Evolutionary conservation across 495 filamentous ascomycete genomes (phyloP).

Genomic region (Penicillium steckii): DNA sequence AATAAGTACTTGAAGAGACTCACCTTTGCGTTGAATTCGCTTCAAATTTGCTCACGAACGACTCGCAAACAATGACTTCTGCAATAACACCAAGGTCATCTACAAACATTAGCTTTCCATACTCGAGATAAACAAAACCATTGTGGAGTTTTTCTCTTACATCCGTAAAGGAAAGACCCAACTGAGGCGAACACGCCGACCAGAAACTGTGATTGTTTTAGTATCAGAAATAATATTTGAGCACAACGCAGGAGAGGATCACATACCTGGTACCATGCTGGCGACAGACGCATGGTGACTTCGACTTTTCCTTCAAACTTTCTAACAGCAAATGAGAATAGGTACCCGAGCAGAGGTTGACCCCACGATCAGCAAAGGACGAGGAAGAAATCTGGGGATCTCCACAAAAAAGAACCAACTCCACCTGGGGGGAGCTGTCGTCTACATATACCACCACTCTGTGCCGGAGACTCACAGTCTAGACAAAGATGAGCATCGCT

Average conservation of each 20-base stretch:
- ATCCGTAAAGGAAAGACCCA: slow-evolving; percentile 60
- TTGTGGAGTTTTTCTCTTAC: too few species aligned
- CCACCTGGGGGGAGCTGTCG: slow-evolving; percentile 1
- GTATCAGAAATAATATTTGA: slow-evolving; percentile 25
- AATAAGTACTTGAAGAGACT: too few species aligned
- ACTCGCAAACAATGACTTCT: slow-evolving; percentile 53
- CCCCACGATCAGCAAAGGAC: slow-evolving; percentile 7
- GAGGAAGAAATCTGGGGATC: slow-evolving; percentile 18
- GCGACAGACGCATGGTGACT: slow-evolving; percentile 50
- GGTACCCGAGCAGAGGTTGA: neutral
- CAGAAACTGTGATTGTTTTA: slow-evolving; percentile 48
- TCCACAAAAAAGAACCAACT: slow-evolving; percentile 16
- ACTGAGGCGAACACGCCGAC: slow-evolving; percentile 63
- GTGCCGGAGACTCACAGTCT: neutral
- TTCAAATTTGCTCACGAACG: slow-evolving; percentile 51
- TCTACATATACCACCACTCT: slow-evolving; percentile 5
- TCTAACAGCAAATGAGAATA: neutral
- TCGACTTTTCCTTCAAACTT: neutral
- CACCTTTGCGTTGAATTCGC: slow-evolving; percentile 55
- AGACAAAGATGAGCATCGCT: neutral
- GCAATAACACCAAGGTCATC: slow-evolving; percentile 59
- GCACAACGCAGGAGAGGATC: neutral
- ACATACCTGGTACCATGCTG: slow-evolving; percentile 55
- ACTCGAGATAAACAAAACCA: neutral
- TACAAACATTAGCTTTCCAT: slow-evolving; percentile 16